A percentile compares a stretch with the other conserved stretches of the same genome.
Evolutionary conservation across 768 basidiomycete species (phyloP).

Genomic region (Boletellus ananas): DNA sequence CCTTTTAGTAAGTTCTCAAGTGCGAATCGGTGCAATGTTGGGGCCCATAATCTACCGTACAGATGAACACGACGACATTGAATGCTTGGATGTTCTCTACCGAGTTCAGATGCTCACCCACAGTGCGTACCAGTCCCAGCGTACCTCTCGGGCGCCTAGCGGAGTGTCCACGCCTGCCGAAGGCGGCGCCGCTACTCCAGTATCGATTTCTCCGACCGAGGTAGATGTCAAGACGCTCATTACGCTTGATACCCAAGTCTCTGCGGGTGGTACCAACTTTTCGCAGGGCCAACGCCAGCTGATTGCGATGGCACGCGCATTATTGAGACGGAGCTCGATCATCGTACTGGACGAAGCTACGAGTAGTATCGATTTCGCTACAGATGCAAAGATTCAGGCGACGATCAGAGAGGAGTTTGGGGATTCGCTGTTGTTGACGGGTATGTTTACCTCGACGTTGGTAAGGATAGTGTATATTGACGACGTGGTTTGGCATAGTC

Average conservation of each 20-base stretch:
- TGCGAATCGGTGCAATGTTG: neutral
- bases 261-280: slow-evolving; percentile 85
- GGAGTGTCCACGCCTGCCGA: slow-evolving; percentile 42
- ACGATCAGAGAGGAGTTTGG: slow-evolving; percentile 86
- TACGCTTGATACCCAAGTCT: slow-evolving; percentile 73
- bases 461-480: neutral
- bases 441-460: slow-evolving; percentile 35
- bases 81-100: slow-evolving; percentile 74
- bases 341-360: slow-evolving; percentile 83
- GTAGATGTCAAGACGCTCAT: slow-evolving; percentile 54
- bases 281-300: slow-evolving; percentile 90
- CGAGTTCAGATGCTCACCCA: slow-evolving; percentile 75
- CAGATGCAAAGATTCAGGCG: slow-evolving; percentile 86
- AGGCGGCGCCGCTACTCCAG: slow-evolving; percentile 37
- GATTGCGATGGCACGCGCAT: slow-evolving; percentile 80
- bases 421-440: slow-evolving; percentile 67
- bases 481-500: slow-evolving; percentile 28
- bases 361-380: slow-evolving; percentile 82
- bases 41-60: neutral
- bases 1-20: slow-evolving; percentile 48
- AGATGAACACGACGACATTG: slow-evolving; percentile 76
- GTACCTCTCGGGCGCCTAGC: slow-evolving; percentile 48
- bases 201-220: slow-evolving; percentile 46
- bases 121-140: slow-evolving; percentile 45
- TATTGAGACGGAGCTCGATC: slow-evolving; percentile 66